Conservation (phyloP, 192 early-diverging fungal species). For the Phlyctochytrium bullatum region DNA sequence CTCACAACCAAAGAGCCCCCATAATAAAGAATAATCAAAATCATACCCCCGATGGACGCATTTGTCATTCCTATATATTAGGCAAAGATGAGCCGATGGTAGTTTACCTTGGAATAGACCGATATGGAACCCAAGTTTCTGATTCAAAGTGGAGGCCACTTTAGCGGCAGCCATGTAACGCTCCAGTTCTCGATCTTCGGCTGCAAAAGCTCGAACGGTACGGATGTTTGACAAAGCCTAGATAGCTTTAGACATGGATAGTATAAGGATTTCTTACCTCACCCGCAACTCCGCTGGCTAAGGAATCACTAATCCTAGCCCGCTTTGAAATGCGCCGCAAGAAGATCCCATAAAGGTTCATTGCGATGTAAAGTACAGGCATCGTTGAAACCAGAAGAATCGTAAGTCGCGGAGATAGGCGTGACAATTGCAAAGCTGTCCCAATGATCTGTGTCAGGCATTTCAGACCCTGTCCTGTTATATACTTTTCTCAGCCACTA, state of each 20-base stretch:
- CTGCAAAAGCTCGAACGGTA: slow-evolving; percentile 39
- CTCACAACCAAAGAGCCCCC: slow-evolving; percentile 30
- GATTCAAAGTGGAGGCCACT: slow-evolving; percentile 12
- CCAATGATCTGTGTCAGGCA: slow-evolving; percentile 37
- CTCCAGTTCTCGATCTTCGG: slow-evolving; percentile 31
- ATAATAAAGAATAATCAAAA: slow-evolving; percentile 37
- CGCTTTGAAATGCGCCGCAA: slow-evolving; percentile 31
- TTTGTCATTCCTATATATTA: slow-evolving; percentile 30
- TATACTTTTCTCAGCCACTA: too few species aligned
- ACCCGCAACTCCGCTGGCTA: slow-evolving; percentile 26
- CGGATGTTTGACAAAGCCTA: slow-evolving; percentile 35
- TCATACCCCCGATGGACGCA: slow-evolving; percentile 38
- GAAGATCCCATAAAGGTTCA: slow-evolving; percentile 39
- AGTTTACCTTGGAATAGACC: slow-evolving; percentile 34
- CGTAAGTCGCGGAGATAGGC: slow-evolving; percentile 33
- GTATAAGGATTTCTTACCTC: slow-evolving; percentile 12
- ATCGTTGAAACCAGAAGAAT: slow-evolving; percentile 26
- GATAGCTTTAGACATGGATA: not conserved
- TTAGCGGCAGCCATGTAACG: slow-evolving; percentile 23
- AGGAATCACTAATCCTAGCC: slow-evolving; percentile 19
- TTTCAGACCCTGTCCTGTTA: slow-evolving; percentile 38
- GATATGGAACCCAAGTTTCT: slow-evolving; percentile 36
- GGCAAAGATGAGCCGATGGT: not conserved
- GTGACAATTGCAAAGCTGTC: slow-evolving; percentile 24
- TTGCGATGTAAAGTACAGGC: slow-evolving; percentile 37